Base-by-base conservation (phyloP, 768 basidiomycete species). In the Artomyces pyxidatus region DNA sequence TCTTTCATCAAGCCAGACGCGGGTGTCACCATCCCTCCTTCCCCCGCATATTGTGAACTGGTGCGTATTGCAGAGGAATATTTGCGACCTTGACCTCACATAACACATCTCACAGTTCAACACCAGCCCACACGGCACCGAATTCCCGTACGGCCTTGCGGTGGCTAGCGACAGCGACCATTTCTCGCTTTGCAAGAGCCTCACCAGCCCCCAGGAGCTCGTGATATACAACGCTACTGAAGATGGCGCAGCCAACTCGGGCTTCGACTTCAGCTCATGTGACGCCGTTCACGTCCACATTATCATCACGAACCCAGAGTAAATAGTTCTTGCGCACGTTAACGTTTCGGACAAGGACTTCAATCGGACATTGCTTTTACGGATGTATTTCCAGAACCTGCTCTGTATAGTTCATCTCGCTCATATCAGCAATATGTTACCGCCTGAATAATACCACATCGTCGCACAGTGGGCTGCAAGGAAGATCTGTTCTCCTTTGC, bases 41-140 rank as follows among this genome's bases (percentile, higher is more conserved):
- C 50, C 8, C 9, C 45, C 23, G 30, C 14, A 14, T 51, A 51
- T 12, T 51, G 50, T 39, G 22, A 32, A 11, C 17, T 51, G 29
- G 50, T 51, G 10, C 25, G 45, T 37, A 12, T 16, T 17, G 6
- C 21, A 7, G 14, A 3, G 12, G n/a, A n/a, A n/a, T n/a, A n/a
- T n/a, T n/a, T n/a, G n/a, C n/a, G n/a, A n/a, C n/a, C n/a, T n/a
- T n/a, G n/a, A n/a, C n/a, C n/a, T n/a, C n/a, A n/a, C n/a, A n/a
- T n/a, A n/a, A n/a, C n/a, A n/a, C n/a, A n/a, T n/a, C n/a, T n/a
- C 2, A 2, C n/a, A 51, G 50, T 51, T 42, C 19, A 42, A 42
- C 16, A 47, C 50, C 2, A 47, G 38, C 39, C 38, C 50, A 3
- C 29, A 41, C 29, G 50, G 50, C 9, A 6, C 5, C n/a, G 21